phyloP scores from a whole-genome alignment of 192 early-diverging fungal species.

The Coemansia sp. region DNA sequence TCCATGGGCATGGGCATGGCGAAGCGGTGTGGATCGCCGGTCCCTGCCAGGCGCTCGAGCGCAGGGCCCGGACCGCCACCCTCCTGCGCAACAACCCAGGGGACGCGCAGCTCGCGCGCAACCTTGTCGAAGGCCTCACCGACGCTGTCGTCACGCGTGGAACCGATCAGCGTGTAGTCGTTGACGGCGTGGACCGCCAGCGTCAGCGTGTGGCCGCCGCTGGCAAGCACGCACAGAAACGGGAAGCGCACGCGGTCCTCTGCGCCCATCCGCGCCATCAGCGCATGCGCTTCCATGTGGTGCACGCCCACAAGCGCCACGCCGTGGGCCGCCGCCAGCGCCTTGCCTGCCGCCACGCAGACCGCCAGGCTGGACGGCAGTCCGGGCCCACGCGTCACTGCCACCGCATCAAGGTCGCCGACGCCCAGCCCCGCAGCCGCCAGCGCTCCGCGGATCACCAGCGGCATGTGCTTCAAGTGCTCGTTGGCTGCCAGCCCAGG shows the following conservation, averaged over 20 bases:
- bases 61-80: conserved; percentile 71
- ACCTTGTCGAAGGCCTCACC: conserved; percentile 82
- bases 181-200: conserved; percentile 60
- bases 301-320: conserved; percentile 77
- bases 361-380: conserved; percentile 67
- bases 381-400: conserved; percentile 77
- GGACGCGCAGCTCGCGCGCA: conserved; percentile 63
- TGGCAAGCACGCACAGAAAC: conserved; percentile 69
- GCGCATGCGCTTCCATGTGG: conserved; percentile 84
- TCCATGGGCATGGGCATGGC: conserved; percentile 64
- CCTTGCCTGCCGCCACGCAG: conserved; percentile 70
- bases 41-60: conserved; percentile 61
- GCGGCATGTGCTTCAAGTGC: conserved; percentile 65
- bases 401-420: conserved; percentile 66
- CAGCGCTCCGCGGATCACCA: conserved; percentile 63
- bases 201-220: conserved; percentile 74
- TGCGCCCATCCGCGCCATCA: conserved; percentile 66
- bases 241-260: conserved; percentile 56
- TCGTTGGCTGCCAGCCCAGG: conserved; percentile 66
- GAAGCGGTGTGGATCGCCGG: conserved; percentile 56
- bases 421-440: conserved; percentile 54
- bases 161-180: conserved; percentile 62
- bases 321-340: conserved; percentile 63
- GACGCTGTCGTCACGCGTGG: conserved; percentile 72
- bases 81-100: conserved; percentile 63